Evolutionary conservation across 2,329 filamentous ascomycete genomes (phyloP).

Genomic region (Penicillium janthinellum): DNA sequence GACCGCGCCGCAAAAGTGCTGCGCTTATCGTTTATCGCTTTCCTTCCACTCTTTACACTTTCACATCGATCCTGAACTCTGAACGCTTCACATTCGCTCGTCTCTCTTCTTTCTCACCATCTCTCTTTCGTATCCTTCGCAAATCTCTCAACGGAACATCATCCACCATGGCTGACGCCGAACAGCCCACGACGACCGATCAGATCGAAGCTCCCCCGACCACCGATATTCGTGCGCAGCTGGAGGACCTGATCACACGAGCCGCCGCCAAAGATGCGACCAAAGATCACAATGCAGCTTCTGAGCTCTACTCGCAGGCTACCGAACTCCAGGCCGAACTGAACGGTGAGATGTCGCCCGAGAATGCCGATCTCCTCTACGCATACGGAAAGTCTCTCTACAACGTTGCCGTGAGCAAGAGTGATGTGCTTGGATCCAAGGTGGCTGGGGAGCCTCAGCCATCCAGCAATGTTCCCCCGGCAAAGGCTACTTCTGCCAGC

Average conservation of each 20-base stretch:
- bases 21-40: slow-evolving; percentile 22
- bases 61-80: background rate
- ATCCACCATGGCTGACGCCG: slow-evolving; percentile 30
- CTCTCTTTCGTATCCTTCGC: background rate
- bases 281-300: slow-evolving; percentile 83
- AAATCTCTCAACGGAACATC: background rate
- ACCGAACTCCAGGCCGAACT: slow-evolving; percentile 87
- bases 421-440: slow-evolving; percentile 86
- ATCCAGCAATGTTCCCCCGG: slow-evolving; percentile 51
- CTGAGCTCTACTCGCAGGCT: slow-evolving; percentile 85
- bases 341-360: slow-evolving; percentile 86
- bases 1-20: slow-evolving; percentile 14
- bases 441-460: slow-evolving; percentile 63
- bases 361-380: slow-evolving; percentile 93
- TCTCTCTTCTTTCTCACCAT: background rate
- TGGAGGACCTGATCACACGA: slow-evolving; percentile 76
- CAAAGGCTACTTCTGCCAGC: slow-evolving; percentile 35
- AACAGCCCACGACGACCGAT: slow-evolving; percentile 15
- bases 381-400: slow-evolving; percentile 92
- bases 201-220: slow-evolving; percentile 17
- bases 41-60: slow-evolving; percentile 1
- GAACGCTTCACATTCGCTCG: background rate
- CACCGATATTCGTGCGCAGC: slow-evolving; percentile 58
- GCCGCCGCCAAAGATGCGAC: slow-evolving; percentile 84
- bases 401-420: slow-evolving; percentile 90